Evolutionary conservation across 768 basidiomycete genomes (phyloP).

Genomic region (Lentinula aciculospora): DNA sequence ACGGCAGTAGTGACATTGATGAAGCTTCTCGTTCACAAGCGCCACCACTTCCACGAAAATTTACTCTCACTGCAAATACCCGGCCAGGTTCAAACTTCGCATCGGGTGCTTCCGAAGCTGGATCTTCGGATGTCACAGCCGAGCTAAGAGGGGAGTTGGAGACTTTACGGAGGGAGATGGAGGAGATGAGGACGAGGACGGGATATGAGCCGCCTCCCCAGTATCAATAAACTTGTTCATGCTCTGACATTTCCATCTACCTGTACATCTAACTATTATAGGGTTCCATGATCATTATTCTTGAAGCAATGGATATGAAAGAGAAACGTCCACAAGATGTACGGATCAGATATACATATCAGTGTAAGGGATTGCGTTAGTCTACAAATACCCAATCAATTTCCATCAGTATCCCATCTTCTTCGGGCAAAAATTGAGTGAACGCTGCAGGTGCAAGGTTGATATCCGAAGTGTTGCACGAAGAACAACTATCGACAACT

Average conservation of each 20-base stretch:
- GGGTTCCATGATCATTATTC: not conserved
- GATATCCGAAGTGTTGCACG: not conserved
- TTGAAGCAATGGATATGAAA: too few species aligned
- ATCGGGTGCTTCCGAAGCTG: not conserved
- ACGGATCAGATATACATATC: too few species aligned
- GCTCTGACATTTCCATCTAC: not conserved
- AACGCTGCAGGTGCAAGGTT: not conserved
- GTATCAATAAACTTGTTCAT: not conserved
- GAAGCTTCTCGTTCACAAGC: not conserved
- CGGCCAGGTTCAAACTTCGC: not conserved
- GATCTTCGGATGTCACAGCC: not conserved
- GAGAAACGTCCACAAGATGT: too few species aligned
- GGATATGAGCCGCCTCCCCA: conserved; percentile 11
- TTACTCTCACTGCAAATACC: not conserved
- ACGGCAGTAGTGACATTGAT: not conserved
- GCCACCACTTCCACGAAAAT: not conserved
- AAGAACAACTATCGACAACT: not conserved
- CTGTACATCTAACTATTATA: not conserved
- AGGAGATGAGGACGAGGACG: conserved; percentile 9
- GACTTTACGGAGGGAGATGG: conserved; percentile 11
- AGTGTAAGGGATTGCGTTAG: too few species aligned
- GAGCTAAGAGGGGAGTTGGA: conserved; percentile 10
- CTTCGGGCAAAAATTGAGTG: not conserved
- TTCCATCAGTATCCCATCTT: not conserved
- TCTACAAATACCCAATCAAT: not conserved